Base-by-base conservation (phyloP, 2,329 filamentous ascomycete species). In the Amauroascus niger region DNA sequence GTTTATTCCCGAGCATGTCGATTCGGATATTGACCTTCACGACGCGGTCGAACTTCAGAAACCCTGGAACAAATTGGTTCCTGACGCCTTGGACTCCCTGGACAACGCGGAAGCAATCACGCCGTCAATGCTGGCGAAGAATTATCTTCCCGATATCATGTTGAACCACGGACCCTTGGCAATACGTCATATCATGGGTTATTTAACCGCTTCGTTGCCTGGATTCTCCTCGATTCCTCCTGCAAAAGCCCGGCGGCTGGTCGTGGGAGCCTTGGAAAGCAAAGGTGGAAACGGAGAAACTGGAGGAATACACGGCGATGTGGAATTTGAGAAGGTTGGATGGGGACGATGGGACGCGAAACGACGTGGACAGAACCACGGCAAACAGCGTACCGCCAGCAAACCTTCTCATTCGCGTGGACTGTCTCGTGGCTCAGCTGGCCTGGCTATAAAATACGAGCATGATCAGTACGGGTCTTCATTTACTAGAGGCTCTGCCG, bases 341-440 rank as follows among this genome's bases (percentile, higher is more conserved):
- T 97, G 91, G 91, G 93, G 93, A 56, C 83, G 89, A 60, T 98
- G 91, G 91, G 87, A 94, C 69, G 93, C 90, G 57, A 83, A 83
- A 66, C 78, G 81, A 67, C 82, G 82, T 62, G 87, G 84, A 52
- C 80, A 87, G 57, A 73, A 78, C 41, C 63, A 73, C 57, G 54
- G 54, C 57, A 56, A 59, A 64, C 39, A 18, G 45, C 37, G 49
- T 35, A 40, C 24, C 18, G 32, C 39, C n/a, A 5, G 20, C 74
- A 75, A 35, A 11, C 3, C 33, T 16, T 7, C 13, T 22, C 30
- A 55, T 33, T 32, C 18, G 22, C 53, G 53, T 9, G 59, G 55
- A 20, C 81, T 79, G 58, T 65, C 77, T 37, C 69, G 37, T 41
- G 24, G 35, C 6, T 53, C 51, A 24, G 46, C 43, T 41, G 48